Evolutionary conservation across 495 filamentous ascomycete species (phyloP).

Genomic region (Aspergillus baeticus): DNA sequence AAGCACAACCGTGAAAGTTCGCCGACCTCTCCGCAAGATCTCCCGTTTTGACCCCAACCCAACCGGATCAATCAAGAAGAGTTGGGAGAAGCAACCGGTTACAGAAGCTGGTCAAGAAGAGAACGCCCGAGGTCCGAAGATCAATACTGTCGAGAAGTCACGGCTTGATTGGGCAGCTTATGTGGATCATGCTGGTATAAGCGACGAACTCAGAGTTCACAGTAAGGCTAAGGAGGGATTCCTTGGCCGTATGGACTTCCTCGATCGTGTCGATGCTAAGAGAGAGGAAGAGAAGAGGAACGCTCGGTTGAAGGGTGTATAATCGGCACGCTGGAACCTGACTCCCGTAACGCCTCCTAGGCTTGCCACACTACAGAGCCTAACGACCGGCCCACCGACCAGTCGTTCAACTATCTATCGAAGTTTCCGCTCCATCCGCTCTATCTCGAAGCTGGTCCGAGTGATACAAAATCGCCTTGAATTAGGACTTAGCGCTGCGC

Average conservation of each 20-base stretch:
- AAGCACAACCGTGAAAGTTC: constrained; percentile 35
- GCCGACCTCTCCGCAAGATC: constrained; percentile 67
- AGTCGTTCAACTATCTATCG: too few relatives aligned
- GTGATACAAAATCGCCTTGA: not conserved
- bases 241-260: constrained; percentile 81
- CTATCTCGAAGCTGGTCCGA: not conserved
- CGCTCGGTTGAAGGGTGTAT: constrained; percentile 57
- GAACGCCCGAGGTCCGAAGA: constrained; percentile 67
- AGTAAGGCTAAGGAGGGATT: constrained; percentile 84
- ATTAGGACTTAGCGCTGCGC: too few relatives aligned
- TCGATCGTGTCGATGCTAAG: constrained; percentile 75
- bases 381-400: too few relatives aligned
- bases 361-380: too few relatives aligned
- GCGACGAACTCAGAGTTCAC: constrained; percentile 82
- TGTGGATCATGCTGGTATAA: constrained; percentile 88
- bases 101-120: constrained; percentile 20
- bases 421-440: not conserved
- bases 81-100: constrained; percentile 42
- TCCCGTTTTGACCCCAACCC: constrained; percentile 80
- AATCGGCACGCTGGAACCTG: too few relatives aligned
- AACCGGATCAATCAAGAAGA: constrained; percentile 48
- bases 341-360: too few relatives aligned
- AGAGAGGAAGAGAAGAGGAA: constrained; percentile 72
- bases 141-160: constrained; percentile 96
- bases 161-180: constrained; percentile 92